Conservation (phyloP, 108 stramenopile genomes). For the Pseudonitzschia pungens region DNA sequence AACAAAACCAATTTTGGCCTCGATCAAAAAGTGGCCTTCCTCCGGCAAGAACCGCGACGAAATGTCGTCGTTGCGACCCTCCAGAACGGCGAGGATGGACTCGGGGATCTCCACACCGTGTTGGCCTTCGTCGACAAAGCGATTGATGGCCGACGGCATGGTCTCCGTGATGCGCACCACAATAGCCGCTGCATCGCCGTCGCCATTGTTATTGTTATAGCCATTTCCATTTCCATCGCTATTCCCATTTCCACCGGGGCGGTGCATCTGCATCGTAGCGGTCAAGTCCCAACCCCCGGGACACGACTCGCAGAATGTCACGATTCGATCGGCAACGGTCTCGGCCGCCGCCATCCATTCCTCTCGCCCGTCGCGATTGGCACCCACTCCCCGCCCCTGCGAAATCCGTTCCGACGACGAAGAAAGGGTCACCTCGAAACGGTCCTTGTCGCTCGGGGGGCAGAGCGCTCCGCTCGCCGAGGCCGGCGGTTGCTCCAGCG, state of each 20-base stretch:
- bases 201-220: too few species aligned
- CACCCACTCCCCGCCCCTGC: neutral
- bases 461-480: conserved; percentile 14
- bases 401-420: too few species aligned
- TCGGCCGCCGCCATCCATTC: too few species aligned
- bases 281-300: conserved; percentile 38
- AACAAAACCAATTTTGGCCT: conserved; percentile 35
- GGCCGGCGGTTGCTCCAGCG: conserved; percentile 48
- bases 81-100: conserved; percentile 12
- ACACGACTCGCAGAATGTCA: conserved; percentile 32
- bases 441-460: conserved; percentile 1
- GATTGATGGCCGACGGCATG: conserved; percentile 2
- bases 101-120: conserved; percentile 15
- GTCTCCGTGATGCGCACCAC: conserved; percentile 26
- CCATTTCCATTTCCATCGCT: too few species aligned
- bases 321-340: conserved; percentile 40
- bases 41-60: conserved; percentile 36
- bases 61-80: conserved; percentile 10
- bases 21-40: conserved; percentile 64
- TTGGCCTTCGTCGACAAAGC: conserved; percentile 29
- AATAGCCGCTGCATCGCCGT: neutral
- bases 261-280: neutral
- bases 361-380: neutral
- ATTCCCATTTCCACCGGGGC: too few species aligned
- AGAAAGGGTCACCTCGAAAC: conserved; percentile 12